Base-by-base conservation (phyloP, 2,329 filamentous ascomycete genomes). In the Clonostachys rosea region DNA sequence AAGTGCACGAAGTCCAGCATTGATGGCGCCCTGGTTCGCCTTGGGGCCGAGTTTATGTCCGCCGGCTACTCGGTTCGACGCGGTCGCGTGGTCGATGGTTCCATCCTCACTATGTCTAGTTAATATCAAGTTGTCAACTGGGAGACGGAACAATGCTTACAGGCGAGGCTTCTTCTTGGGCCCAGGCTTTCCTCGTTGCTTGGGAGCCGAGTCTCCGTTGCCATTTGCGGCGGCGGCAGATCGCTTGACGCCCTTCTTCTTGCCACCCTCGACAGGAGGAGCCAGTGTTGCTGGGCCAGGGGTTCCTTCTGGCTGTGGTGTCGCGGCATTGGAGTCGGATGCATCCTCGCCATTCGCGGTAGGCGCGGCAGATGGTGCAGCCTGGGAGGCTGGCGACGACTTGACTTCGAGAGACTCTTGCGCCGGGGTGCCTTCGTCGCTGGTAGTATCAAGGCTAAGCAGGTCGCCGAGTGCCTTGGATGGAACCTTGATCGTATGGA, bases 11-110 rank as follows among this genome's bases (percentile, higher is more conserved):
- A 99, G 84, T 45, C 90, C 89, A 47, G 94, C 94, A 63, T 99
- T 99, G 76, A 99, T 99, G 50, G 92, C 92, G 53, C 94, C 94
- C 59, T 92, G 89, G 65, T 96, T 97, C 45, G 92, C 92, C 68
- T 96, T 97, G 56, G 94, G 94, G 5, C 92, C 92, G 24, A 97
- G 85, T 66, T 95, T 95, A 69, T 92, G 89, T 44, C 76, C 74
- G 47, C 76, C 76, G 6, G 72, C 70, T 42, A 74, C 68, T 57
- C 76, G 71, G 50, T 66, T 65, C 56, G 68, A 66, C 51, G 71
- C 61, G 56, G 72, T 69, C 59, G 72, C 73, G 56, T 80, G 76
- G 56, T 86, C 82, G 59, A 81, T 75, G 33, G 76, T 75, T 33
- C 81, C 81, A 56, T 85, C 82, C 59, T 86, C 82, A 54, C 82